These are phyloP conservation scores for Alternaria longipes DNA, from an alignment of 2,329 filamentous ascomycete genomes.

Conservation along the genomic window DNA sequence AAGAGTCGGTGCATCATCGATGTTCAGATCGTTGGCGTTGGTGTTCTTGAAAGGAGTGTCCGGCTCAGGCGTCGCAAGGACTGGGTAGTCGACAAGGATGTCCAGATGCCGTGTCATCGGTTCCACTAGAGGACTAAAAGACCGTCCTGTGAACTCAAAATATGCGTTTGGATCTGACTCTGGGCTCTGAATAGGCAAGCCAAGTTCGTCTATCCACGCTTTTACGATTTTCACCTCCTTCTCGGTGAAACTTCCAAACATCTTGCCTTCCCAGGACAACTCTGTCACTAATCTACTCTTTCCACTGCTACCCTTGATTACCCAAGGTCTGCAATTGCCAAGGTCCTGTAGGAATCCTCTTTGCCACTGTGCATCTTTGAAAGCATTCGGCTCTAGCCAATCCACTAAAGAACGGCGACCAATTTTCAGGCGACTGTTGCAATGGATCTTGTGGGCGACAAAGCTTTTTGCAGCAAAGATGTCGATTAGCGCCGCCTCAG, in stretches of 20 bases:
- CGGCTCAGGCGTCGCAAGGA: conserved; percentile 10
- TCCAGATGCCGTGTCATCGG: conserved; percentile 9
- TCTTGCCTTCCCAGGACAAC: conserved; percentile 58
- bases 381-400: conserved; percentile 54
- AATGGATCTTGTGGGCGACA: conserved; percentile 54
- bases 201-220: conserved; percentile 54
- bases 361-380: conserved; percentile 45
- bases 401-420: conserved; percentile 51
- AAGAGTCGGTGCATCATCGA: background rate
- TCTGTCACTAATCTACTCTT: conserved; percentile 56
- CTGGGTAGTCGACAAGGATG: conserved; percentile 21
- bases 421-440: conserved; percentile 52
- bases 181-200: background rate
- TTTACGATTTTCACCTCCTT: conserved; percentile 52
- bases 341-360: conserved; percentile 51
- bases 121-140: background rate
- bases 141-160: conserved; percentile 30
- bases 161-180: conserved; percentile 26
- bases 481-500: conserved; percentile 22
- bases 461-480: conserved; percentile 54
- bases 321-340: conserved; percentile 52
- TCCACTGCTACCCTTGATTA: conserved; percentile 52
- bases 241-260: conserved; percentile 62
- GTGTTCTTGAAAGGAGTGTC: background rate
- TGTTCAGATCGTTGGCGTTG: background rate